Conservation (phyloP, 75 land plant species). For the Isoetes taiwanensis region DNA sequence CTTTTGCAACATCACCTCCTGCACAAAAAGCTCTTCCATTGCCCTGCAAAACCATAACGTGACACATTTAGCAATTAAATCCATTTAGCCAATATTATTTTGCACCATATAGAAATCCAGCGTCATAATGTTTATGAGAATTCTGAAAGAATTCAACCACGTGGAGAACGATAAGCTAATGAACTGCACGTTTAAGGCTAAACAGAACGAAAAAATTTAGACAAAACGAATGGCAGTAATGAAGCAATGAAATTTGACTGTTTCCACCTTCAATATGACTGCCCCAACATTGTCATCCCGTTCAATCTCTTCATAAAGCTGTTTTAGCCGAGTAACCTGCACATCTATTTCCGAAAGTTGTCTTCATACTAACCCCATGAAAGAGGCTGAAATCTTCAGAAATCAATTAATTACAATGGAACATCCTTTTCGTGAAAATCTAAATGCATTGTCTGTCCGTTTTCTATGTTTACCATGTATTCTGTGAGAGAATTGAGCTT, state of each 20-base stretch:
- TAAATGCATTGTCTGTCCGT: too few species aligned
- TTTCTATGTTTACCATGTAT: conserved; percentile 29
- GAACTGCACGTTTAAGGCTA: background rate
- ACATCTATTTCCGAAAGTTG: background rate
- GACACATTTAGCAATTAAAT: too few species aligned
- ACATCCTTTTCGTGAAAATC: too few species aligned
- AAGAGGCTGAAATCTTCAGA: background rate
- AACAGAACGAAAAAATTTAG: background rate
- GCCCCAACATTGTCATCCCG: conserved; percentile 53
- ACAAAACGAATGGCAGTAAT: background rate
- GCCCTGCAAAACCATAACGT: conserved; percentile 44
- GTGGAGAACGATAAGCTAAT: background rate
- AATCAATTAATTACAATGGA: too few species aligned
- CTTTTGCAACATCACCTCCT: conserved; percentile 80
- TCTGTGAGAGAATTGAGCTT: conserved; percentile 40
- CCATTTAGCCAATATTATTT: too few species aligned
- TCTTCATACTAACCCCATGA: background rate
- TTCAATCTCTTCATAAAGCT: conserved; percentile 64
- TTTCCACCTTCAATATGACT: conserved; percentile 57
- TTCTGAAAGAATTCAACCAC: conserved; percentile 1
- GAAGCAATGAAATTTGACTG: background rate
- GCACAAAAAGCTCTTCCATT: conserved; percentile 90
- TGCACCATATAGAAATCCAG: background rate
- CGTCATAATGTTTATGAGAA: too few species aligned
- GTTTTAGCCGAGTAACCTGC: conserved; percentile 45